A percentile compares a stretch with the other conserved stretches of the same genome.
Conservation (phyloP, 805 yeast genomes). For the Monosporozyma servazzii region DNA sequence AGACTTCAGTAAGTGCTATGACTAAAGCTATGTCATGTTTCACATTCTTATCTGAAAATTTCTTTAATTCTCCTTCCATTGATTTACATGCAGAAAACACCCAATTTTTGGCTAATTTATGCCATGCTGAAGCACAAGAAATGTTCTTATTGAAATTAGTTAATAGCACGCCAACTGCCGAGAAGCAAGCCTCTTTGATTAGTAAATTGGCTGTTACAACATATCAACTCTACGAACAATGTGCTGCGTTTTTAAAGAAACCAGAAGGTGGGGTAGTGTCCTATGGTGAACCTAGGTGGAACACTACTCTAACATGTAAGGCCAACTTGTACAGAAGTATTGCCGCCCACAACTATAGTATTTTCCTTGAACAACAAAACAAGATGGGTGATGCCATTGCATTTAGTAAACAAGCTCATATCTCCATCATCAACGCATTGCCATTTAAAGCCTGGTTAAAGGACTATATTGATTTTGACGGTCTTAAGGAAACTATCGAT, state of each 20-base stretch:
- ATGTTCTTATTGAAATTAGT: slow-evolving; percentile 57
- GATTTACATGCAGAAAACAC: slow-evolving; percentile 68
- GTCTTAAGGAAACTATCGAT: slow-evolving; percentile 28
- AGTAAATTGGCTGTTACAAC: slow-evolving; percentile 66
- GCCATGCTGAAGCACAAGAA: slow-evolving; percentile 87
- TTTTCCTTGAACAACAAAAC: slow-evolving; percentile 42
- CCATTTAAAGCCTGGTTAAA: slow-evolving; percentile 29
- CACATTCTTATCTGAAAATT: slow-evolving; percentile 64
- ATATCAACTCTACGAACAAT: slow-evolving; percentile 43
- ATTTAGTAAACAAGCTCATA: slow-evolving; percentile 43
- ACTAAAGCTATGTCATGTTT: slow-evolving; percentile 76
- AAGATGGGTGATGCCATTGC: slow-evolving; percentile 76
- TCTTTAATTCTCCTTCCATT: slow-evolving; percentile 77
- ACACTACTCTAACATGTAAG: slow-evolving; percentile 43
- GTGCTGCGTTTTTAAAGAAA: slow-evolving; percentile 37
- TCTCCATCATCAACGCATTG: slow-evolving; percentile 24
- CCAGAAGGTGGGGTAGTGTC: slow-evolving; percentile 24
- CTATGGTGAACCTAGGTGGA: slow-evolving; percentile 45
- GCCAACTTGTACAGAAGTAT: slow-evolving; percentile 47
- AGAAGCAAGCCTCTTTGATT: slow-evolving; percentile 57
- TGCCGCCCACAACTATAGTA: slow-evolving; percentile 51
- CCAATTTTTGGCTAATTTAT: slow-evolving; percentile 49
- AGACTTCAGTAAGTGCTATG: slow-evolving; percentile 48
- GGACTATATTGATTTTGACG: slow-evolving; percentile 29
- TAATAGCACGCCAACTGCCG: slow-evolving; percentile 29